Evolutionary conservation across 2,329 filamentous ascomycete species (phyloP).

Genomic region (Cladosporium sp.): DNA sequence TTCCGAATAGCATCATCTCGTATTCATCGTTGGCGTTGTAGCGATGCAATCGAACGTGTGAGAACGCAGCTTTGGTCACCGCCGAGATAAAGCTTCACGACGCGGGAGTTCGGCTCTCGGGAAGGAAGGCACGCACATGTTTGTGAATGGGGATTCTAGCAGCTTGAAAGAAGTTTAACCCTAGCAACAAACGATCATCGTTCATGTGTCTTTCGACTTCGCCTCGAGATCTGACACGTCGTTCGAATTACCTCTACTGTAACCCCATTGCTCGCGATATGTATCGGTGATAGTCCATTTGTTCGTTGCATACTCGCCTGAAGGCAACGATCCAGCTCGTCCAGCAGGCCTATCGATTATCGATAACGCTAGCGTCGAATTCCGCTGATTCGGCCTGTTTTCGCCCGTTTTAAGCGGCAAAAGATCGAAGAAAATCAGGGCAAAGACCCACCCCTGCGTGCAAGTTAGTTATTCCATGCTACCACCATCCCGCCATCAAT

Average conservation of each 20-base stretch:
- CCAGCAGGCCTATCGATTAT: neutral
- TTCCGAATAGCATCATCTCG: neutral
- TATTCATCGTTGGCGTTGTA: neutral
- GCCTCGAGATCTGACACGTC: too few species aligned
- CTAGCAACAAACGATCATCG: neutral
- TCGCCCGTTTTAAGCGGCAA: neutral
- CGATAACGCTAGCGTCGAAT: neutral
- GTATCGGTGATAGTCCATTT: neutral
- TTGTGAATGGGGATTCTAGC: neutral
- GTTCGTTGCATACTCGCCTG: neutral
- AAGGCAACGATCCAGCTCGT: neutral
- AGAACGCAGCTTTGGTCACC: neutral
- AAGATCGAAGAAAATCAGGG: neutral
- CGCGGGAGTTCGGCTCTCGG: neutral
- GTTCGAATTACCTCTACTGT: neutral
- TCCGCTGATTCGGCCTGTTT: neutral
- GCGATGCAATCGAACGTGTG: neutral
- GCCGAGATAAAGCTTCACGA: neutral
- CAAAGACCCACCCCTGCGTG: neutral
- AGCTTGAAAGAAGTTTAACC: neutral
- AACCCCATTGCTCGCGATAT: neutral
- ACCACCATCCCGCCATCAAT: neutral
- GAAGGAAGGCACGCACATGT: neutral
- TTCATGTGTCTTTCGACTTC: neutral
- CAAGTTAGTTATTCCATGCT: neutral